Conservation (phyloP, 345 rosid species). For the Moringa oleifera region DNA sequence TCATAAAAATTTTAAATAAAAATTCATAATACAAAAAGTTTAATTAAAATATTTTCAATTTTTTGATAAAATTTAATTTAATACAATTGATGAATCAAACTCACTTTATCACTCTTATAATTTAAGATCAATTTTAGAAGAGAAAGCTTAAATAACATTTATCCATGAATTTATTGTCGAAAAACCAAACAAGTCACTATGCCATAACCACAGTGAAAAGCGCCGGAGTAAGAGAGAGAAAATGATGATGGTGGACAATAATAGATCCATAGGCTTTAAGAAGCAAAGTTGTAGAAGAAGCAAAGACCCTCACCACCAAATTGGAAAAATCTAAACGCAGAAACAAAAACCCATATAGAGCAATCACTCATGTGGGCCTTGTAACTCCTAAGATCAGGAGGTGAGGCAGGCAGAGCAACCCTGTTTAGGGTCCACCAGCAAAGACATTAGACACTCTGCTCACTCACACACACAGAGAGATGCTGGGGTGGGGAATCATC, state of each 20-base stretch:
- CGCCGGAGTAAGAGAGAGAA: neutral
- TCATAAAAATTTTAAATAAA: no score
- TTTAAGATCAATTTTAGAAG: no score
- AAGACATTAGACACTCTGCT: conserved; percentile 26
- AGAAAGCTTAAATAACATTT: no score
- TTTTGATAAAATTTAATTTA: no score
- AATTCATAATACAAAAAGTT: no score
- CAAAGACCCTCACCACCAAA: conserved; percentile 22
- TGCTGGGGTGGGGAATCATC: conserved; percentile 22
- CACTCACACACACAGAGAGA: conserved; percentile 20
- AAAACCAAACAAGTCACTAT: no score
- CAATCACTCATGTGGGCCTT: conserved; percentile 33
- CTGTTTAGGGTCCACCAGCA: conserved; percentile 35
- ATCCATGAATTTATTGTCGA: no score
- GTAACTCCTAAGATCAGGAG: conserved; percentile 18
- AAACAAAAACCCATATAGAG: conserved; percentile 21
- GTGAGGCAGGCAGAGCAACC: conserved; percentile 20
- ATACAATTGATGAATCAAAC: no score
- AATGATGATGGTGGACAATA: neutral
- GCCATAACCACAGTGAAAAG: neutral
- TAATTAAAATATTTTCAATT: no score
- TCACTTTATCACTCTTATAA: no score
- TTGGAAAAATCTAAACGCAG: conserved; percentile 15
- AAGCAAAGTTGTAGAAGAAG: conserved; percentile 12
- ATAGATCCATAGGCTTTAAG: no score